Evolutionary conservation across 2,329 filamentous ascomycete species (phyloP).

Genomic region (Ophiostoma quercus): DNA sequence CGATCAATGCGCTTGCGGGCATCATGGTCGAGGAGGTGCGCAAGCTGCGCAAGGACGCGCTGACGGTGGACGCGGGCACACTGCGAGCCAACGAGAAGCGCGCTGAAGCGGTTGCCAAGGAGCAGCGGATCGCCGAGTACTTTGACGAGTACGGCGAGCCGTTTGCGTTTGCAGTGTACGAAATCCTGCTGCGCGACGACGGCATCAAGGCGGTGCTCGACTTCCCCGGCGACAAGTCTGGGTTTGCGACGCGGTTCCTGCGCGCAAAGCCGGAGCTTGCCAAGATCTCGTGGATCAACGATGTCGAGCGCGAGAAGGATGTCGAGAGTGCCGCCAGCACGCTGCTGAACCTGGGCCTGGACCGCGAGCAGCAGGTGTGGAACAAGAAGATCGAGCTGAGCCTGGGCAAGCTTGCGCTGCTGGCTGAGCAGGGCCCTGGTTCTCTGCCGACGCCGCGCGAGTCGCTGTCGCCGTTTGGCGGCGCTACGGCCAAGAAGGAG

Average conservation of each 20-base stretch:
- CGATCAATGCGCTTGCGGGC: constrained; percentile 51
- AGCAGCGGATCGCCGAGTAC: constrained; percentile 44
- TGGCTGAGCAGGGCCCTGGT: constrained; percentile 53
- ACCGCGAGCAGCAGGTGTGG: constrained; percentile 76
- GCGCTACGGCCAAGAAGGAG: background rate
- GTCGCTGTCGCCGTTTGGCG: constrained; percentile 7
- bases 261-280: constrained; percentile 65
- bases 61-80: constrained; percentile 35
- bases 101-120: constrained; percentile 43
- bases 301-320: constrained; percentile 70
- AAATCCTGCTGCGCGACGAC: constrained; percentile 64
- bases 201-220: constrained; percentile 65
- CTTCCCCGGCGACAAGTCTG: constrained; percentile 61
- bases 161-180: constrained; percentile 74
- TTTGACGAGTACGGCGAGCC: constrained; percentile 61
- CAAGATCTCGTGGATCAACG: constrained; percentile 91
- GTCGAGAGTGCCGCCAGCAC: constrained; percentile 67
- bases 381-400: constrained; percentile 90
- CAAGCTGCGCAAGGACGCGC: constrained; percentile 36
- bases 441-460: constrained; percentile 24
- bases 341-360: constrained; percentile 63
- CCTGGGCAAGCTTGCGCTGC: constrained; percentile 72
- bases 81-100: constrained; percentile 39
- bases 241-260: constrained; percentile 73
- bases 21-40: constrained; percentile 52